phyloP scores from a whole-genome alignment of 805 yeast species.

The Barnettozyma populi region DNA sequence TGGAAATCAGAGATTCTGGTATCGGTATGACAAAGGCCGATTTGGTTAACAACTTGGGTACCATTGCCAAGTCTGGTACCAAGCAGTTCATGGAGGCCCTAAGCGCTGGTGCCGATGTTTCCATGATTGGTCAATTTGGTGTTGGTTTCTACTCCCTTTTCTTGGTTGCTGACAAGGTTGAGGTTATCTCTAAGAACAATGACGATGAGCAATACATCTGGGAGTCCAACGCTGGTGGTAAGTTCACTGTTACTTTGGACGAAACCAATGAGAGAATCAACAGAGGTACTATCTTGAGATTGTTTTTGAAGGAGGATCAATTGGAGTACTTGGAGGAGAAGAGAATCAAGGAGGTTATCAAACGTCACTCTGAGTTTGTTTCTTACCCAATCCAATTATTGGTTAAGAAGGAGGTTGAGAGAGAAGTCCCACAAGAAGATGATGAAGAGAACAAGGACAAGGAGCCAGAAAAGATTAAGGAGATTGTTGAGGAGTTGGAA shows the following conservation, averaged over 20 bases:
- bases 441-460: slow-evolving; percentile 66
- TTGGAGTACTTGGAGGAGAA: slow-evolving; percentile 98
- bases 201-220: slow-evolving; percentile 99
- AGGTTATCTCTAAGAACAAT: slow-evolving; percentile 96
- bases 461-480: slow-evolving; percentile 85
- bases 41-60: slow-evolving; percentile 97
- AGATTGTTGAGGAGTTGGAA: slow-evolving; percentile 91
- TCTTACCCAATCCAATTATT: slow-evolving; percentile 98
- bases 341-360: slow-evolving; percentile 98
- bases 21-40: slow-evolving; percentile 99
- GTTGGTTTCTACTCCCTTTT: slow-evolving; percentile 99
- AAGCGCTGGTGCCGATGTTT: slow-evolving; percentile 98
- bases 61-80: slow-evolving; percentile 99
- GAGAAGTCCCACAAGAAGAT: slow-evolving; percentile 47
- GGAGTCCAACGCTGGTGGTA: slow-evolving; percentile 99
- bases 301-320: slow-evolving; percentile 98
- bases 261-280: slow-evolving; percentile 78
- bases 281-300: slow-evolving; percentile 94
- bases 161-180: slow-evolving; percentile 98
- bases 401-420: slow-evolving; percentile 83
- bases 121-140: slow-evolving; percentile 99
- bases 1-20: slow-evolving; percentile 99
- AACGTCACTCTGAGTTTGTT: slow-evolving; percentile 99
- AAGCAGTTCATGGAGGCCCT: slow-evolving; percentile 99
- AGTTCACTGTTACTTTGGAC: slow-evolving; percentile 92